Base-by-base conservation (phyloP, 805 yeast genomes). In the Teunomyces aglyptinius region DNA sequence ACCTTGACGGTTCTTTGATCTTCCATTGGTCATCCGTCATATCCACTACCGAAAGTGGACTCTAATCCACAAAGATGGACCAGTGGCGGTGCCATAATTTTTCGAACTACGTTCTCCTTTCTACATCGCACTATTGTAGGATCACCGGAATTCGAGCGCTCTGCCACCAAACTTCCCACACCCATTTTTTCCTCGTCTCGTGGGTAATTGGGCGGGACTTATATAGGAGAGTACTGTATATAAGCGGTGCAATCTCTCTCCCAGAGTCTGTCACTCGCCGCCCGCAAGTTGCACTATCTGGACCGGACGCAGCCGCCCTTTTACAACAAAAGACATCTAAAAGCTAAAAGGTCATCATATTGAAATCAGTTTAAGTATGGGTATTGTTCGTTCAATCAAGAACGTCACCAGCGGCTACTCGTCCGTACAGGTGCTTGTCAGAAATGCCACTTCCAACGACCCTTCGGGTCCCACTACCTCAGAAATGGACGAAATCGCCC, bases 401-500 rank as follows among this genome's bases (percentile, higher is more conserved):
- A 92, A 92, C 63, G 91, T 86, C 20, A 83, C 91, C 63, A 88
- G 83, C 60, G 98, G 98, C 34, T 92, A 92, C 70, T 80, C 96
- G 4, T 67, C 85, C 7, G 84, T 89, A 13, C 97, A 92, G 67
- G 83, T 89, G 26, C 74, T 86, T 64, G 97, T 92, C 35, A 82
- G 98, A 61, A 89, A 89, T 58, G 94, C 96, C 49, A 92, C 98
- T 1, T 81, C 94, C 49, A 92, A 92, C 61, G 96, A 88, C 54
- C 76, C 90, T 2, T 73, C 82, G 48, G 92, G 96, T 2, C 97
- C 97, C n/a, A 75, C 86, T 40, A 78, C 88, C 12, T 70, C 76
- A 41, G 87, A 85, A 48, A 83, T 92, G 90, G 90, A 87, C 53
- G 96, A 89, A 45, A 77, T 92, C 32, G 75, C 80, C 55, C 87